Conservation (phyloP, 2,329 filamentous ascomycete species). For the Penicillium concentricum region DNA sequence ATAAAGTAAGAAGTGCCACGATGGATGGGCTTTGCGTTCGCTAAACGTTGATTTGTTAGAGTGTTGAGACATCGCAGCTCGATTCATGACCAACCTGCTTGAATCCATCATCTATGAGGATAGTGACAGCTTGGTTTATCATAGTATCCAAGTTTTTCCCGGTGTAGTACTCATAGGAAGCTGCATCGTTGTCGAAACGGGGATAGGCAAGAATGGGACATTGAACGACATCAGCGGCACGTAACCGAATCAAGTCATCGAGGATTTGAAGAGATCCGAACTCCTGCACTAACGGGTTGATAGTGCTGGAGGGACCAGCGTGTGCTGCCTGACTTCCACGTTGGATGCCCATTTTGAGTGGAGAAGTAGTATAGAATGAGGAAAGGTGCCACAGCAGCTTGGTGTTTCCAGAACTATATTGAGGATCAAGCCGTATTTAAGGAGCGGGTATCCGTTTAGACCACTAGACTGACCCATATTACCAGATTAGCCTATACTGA, state of each 20-base stretch:
- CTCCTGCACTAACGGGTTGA: constrained; percentile 23
- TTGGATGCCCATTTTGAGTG: constrained; percentile 22
- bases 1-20: constrained; percentile 43
- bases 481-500: not conserved
- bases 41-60: constrained; percentile 8
- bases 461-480: not conserved
- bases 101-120: constrained; percentile 34
- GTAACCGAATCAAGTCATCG: constrained; percentile 44
- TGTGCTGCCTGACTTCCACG: constrained; percentile 7
- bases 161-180: constrained; percentile 44
- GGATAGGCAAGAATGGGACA: constrained; percentile 46
- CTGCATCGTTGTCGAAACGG: constrained; percentile 28
- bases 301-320: constrained; percentile 5
- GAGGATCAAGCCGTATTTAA: constrained; percentile 3
- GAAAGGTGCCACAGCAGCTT: not conserved
- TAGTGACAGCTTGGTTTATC: constrained; percentile 36
- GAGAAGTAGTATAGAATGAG: not conserved
- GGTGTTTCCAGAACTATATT: not conserved
- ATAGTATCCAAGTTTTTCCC: constrained; percentile 38
- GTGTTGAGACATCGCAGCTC: accelerated
- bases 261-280: constrained; percentile 44
- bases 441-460: not conserved
- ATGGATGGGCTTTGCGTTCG: constrained; percentile 19
- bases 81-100: constrained; percentile 11
- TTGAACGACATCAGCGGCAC: constrained; percentile 41